Evolutionary conservation across 305 asterid species (phyloP), one percentile per base, ranked within the genome.

Genomic region (Fraxinus latifolia): DNA sequence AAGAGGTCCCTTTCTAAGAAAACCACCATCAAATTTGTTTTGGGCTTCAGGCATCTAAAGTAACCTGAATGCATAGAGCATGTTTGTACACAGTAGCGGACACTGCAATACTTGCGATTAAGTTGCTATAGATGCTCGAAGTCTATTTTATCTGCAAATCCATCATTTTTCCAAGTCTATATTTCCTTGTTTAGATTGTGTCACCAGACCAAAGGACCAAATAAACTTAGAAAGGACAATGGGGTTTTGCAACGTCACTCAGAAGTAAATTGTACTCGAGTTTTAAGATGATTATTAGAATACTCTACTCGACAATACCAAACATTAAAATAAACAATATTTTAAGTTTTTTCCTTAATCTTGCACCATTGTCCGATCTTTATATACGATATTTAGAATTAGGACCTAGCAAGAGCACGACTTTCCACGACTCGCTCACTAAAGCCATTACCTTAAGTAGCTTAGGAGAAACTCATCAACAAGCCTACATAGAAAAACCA

Each of bases 261-360:
- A 86, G 36, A 36, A 87, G 85, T 53, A 87, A 88, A 80, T 85
- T 90, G 76, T 88, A 94, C 58, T 98, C 97, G 14, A 92, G 91
- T 89, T 94, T 93, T 74, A 96, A 80, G 68, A 93, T 90, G 25
- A 53, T n/a, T 53, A n/a, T n/a, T 53, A n/a, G 62, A 5, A 5
- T 55, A n/a, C 65, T 53, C 2, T n/a, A 53, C 9, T 53, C 9
- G 25, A n/a, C 8, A 15, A 15, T 17, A 15, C 7, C n/a, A 4
- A 15, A 50, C 6, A 4, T 50, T 50, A 50, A 4, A 53, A 53
- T n/a, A n/a, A 55, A 55, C 23, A 5, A 17, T 11, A 55, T 5
- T 17, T 55, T 55, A 55, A 5, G 23, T n/a, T 15, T 5, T 53
- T 53, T 5, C 3, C 25, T n/a, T 53, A 53, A 53, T 53, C 23